These are phyloP conservation scores for Phaeodactylum tricornutum DNA, from an alignment of 108 stramenopile species.

Conservation along the genomic window DNA sequence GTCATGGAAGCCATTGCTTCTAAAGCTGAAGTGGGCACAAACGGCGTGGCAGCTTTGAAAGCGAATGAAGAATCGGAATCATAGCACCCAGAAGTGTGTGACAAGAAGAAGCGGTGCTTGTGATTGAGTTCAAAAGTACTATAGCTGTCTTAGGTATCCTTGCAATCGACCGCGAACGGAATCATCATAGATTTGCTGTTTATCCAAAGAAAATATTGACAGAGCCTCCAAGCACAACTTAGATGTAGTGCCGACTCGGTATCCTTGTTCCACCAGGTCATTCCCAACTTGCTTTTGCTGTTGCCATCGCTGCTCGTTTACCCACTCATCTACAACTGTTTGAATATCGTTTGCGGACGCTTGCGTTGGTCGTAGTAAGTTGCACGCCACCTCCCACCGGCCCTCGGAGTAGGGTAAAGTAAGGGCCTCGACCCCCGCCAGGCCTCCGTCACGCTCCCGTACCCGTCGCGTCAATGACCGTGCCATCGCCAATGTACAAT, in stretches of 20 bases:
- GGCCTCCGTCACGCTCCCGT: constrained; percentile 59
- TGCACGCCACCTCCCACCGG: constrained; percentile 77
- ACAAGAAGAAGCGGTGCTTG: too few relatives aligned
- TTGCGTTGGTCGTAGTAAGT: constrained; percentile 42
- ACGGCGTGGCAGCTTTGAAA: too few relatives aligned
- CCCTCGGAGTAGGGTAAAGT: constrained; percentile 49
- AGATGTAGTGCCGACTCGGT: constrained; percentile 56
- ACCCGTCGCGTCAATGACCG: constrained; percentile 44
- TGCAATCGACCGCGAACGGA: too few relatives aligned
- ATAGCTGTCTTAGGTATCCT: too few relatives aligned
- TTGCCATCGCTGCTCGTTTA: constrained; percentile 9
- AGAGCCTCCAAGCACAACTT: constrained; percentile 31
- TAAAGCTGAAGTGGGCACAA: too few relatives aligned
- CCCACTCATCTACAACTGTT: constrained; percentile 29
- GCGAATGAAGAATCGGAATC: too few relatives aligned
- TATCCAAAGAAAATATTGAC: too few relatives aligned
- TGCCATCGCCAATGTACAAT: constrained; percentile 24
- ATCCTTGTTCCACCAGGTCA: constrained; percentile 29
- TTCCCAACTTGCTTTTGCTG: neutral
- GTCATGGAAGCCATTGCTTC: constrained; percentile 56
- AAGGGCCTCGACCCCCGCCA: constrained; percentile 70
- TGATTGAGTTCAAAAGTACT: too few relatives aligned
- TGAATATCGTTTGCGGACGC: constrained; percentile 28
- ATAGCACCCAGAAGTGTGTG: too few relatives aligned
- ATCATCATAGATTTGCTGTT: too few relatives aligned